Evolutionary conservation across 495 filamentous ascomycete species (phyloP).

Genomic region (Neurospora sp.): DNA sequence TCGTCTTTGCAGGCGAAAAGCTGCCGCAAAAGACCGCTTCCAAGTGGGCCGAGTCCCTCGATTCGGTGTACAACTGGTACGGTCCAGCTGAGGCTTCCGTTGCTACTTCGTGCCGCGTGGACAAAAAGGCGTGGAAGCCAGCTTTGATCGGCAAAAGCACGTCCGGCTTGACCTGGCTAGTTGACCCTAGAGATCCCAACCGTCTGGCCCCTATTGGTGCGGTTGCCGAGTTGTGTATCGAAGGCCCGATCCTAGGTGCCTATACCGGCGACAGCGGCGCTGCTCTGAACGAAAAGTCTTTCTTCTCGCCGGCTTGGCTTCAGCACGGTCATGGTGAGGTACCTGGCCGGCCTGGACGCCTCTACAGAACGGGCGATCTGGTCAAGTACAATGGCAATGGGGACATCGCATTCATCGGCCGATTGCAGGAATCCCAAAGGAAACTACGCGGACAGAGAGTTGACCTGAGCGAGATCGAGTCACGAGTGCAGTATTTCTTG

Average conservation of each 20-base stretch:
- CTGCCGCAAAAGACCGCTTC: background rate
- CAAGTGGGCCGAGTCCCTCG: background rate
- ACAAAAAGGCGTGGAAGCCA: background rate
- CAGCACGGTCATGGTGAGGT: slow-evolving; percentile 1
- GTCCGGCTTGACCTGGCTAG: slow-evolving; percentile 13
- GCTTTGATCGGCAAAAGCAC: background rate
- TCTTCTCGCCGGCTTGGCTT: slow-evolving; percentile 29
- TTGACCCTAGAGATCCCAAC: slow-evolving; percentile 21
- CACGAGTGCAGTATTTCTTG: slow-evolving; percentile 10
- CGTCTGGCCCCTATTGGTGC: slow-evolving; percentile 30
- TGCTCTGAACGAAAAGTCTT: background rate
- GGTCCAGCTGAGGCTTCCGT: background rate
- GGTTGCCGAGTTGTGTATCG: slow-evolving; percentile 38
- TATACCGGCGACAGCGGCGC: slow-evolving; percentile 29
- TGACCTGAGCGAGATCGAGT: slow-evolving; percentile 30
- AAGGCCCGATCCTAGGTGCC: slow-evolving; percentile 35
- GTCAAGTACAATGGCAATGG: slow-evolving; percentile 41
- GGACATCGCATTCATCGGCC: slow-evolving; percentile 24
- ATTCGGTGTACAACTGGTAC: background rate
- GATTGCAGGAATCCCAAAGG: slow-evolving; percentile 27
- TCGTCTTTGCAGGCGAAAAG: background rate
- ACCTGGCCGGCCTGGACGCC: slow-evolving; percentile 7
- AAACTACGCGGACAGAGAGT: slow-evolving; percentile 30
- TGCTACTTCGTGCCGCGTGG: background rate
- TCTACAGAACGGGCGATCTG: slow-evolving; percentile 29